Base-by-base conservation (phyloP, 306 rosid species). In the Citrullus amarus region DNA sequence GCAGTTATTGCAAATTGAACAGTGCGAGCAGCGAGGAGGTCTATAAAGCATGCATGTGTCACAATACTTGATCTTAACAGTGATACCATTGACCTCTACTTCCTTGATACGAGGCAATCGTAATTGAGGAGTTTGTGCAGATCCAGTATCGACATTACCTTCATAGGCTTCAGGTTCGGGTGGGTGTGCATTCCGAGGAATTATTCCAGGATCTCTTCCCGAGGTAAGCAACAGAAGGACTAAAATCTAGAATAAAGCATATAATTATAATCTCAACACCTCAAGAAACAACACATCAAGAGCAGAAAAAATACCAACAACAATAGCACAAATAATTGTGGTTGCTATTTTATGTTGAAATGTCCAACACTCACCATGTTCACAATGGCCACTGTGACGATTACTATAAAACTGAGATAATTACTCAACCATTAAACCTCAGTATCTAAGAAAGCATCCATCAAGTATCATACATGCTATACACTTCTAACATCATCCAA, bases 41-140 rank as follows among this genome's bases (percentile, higher is more conserved):
- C 99, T 88, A 82, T 95, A 95, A 65, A 95, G 99, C 99, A 92
- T 95, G 86, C 99, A 95, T 71, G 99, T 95, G 77, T 95, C 99
- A 76, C 99, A 95, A 69, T 95, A 95, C 83, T 95, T 95, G 84
- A 95, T 88, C 85, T 88, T 95, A 63, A 95, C 81, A 36, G 81
- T 18, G 39, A 85, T 69, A 6, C 99, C 99, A 46, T 95, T 95
- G 86, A 92, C 95, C 55, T 92, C 92, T 80, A 92, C 92, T 86
- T 95, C 99, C 86, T 92, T 95, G 77, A 88, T 81, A 32, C 97
- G 92, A 73, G 97, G 97, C 84, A 95, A 80, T 56, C 97, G 91
- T 79, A 92, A 66, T 76, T 91, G 99, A 46, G 99, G 97, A 82
- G 97, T 95, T 87, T 92, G 98, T 76, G 93, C 92, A 34, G 93